phyloP scores from a whole-genome alignment of 139 green algal genomes.

The Coelastrella sp. region DNA sequence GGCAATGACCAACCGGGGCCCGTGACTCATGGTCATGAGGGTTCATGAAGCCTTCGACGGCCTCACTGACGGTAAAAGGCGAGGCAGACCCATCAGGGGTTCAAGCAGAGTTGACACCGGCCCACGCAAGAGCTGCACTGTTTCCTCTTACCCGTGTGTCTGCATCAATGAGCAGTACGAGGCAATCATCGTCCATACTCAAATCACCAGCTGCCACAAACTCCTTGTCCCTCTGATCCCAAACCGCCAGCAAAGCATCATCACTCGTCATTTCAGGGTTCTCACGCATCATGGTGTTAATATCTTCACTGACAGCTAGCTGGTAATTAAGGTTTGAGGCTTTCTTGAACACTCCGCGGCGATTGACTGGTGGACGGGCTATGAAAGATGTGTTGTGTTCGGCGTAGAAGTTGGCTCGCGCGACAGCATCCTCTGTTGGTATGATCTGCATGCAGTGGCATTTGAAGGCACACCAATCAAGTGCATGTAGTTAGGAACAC shows the following conservation, averaged over 20 bases:
- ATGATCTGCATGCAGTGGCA: constrained; percentile 16
- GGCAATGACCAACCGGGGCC: no score
- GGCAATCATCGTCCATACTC: constrained; percentile 22
- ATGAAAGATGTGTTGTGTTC: constrained; percentile 32
- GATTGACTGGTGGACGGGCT: background rate
- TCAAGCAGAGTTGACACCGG: no score
- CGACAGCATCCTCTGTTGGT: background rate
- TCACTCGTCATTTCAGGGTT: background rate
- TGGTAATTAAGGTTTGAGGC: no score
- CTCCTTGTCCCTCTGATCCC: constrained; percentile 5
- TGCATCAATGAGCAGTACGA: constrained; percentile 41
- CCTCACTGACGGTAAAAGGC: no score
- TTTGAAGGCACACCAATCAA: no score
- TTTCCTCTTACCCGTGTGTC: constrained; percentile 37
- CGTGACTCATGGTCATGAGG: no score
- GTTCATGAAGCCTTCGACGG: no score
- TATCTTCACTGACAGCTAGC: background rate
- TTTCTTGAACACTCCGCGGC: no score
- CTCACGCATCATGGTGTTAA: background rate
- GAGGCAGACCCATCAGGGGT: no score
- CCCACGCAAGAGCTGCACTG: no score
- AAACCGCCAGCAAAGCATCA: background rate
- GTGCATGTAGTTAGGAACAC: no score
- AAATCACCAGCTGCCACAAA: constrained; percentile 33
- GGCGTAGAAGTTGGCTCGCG: constrained; percentile 7